A percentile compares a stretch with the other conserved stretches of the same genome.
These are phyloP conservation scores for Saksenaea oblongispora DNA, from an alignment of 371 early-diverging fungal genomes.

Conservation along the genomic window DNA sequence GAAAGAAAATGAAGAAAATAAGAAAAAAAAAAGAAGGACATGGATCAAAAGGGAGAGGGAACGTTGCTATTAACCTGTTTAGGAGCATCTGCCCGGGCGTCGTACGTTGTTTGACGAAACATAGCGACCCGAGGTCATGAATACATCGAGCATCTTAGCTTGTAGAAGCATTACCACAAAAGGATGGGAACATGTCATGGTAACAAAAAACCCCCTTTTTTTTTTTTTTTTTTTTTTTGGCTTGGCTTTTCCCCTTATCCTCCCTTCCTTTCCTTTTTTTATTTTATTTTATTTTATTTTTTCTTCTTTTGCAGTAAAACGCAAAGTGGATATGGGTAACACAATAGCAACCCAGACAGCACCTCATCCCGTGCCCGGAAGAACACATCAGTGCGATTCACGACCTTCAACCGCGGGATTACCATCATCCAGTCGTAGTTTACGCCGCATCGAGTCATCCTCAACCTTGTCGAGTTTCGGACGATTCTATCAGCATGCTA, in stretches of 20 bases:
- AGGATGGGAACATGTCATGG: background rate
- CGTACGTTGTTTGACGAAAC: constrained; percentile 3
- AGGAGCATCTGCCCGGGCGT: background rate
- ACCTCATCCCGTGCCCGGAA: constrained; percentile 3
- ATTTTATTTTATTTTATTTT: too few species aligned
- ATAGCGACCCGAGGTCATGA: background rate
- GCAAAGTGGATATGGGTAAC: constrained; percentile 56
- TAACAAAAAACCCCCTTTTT: background rate
- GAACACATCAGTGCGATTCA: constrained; percentile 21
- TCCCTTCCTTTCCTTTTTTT: background rate
- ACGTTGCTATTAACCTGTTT: background rate
- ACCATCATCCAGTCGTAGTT: constrained; percentile 28
- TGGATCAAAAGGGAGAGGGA: background rate
- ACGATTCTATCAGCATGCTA: constrained; percentile 39
- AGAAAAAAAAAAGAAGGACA: background rate
- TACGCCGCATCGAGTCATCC: constrained; percentile 44
- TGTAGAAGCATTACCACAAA: constrained; percentile 3
- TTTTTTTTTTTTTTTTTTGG: background rate
- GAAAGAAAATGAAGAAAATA: background rate
- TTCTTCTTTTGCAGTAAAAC: background rate
- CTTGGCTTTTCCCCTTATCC: background rate
- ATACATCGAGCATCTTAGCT: background rate
- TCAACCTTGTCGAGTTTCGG: constrained; percentile 40
- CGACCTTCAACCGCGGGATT: constrained; percentile 37
- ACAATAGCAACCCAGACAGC: constrained; percentile 69